These are phyloP conservation scores for Lactuca sativa DNA, from an alignment of 129 eudicot species.

Conservation along the genomic window DNA sequence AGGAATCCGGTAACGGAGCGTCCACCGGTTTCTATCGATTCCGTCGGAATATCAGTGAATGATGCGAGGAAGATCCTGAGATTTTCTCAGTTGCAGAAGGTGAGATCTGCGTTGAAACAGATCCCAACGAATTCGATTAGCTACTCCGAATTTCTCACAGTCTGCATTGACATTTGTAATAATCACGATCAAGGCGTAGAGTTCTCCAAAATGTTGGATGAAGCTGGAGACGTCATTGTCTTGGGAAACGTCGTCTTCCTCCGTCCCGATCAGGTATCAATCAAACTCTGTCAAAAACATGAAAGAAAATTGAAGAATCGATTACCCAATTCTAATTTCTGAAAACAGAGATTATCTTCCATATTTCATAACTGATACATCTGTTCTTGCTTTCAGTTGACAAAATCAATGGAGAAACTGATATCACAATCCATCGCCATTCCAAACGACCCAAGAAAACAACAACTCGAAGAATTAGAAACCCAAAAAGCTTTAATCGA, in stretches of 20 bases:
- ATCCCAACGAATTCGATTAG: constrained; percentile 45
- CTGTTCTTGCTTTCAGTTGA: constrained; percentile 39
- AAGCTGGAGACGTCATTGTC: constrained; percentile 71
- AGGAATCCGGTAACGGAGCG: constrained; percentile 27
- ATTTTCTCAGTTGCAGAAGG: constrained; percentile 53
- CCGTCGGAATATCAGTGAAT: constrained; percentile 34
- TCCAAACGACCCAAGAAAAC: constrained; percentile 78
- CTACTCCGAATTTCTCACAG: constrained; percentile 45
- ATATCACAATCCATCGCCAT: constrained; percentile 44
- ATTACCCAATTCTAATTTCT: background rate
- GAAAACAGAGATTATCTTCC: background rate
- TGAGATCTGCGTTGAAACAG: constrained; percentile 41
- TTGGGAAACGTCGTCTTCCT: constrained; percentile 66
- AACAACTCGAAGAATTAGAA: constrained; percentile 53
- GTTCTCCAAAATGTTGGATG: constrained; percentile 61
- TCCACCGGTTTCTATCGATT: constrained; percentile 16
- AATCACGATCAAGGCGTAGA: constrained; percentile 51
- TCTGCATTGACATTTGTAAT: constrained; percentile 42
- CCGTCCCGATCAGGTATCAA: constrained; percentile 73
- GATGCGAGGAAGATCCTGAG: constrained; percentile 55
- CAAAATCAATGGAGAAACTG: constrained; percentile 66
- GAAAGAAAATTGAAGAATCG: background rate
- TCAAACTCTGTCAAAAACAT: background rate
- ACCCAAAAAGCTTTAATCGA: constrained; percentile 60
- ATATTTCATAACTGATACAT: background rate